Evolutionary conservation across 176 grass and related monocot genomes (phyloP), one percentile per base, ranked within the genome.

Genomic region (Neostapfia colusana): DNA sequence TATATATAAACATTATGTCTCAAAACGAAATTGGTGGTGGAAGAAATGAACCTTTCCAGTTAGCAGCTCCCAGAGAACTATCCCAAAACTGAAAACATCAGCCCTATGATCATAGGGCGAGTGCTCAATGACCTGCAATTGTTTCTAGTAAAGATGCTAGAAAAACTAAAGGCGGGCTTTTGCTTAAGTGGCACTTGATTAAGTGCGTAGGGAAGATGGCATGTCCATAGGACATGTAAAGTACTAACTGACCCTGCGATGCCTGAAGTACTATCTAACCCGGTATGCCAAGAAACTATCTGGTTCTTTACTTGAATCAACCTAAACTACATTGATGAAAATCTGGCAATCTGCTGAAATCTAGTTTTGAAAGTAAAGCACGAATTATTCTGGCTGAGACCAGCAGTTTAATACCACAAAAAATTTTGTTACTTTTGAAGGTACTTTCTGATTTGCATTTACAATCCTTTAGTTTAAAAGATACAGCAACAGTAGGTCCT

Each of bases 31-130:
- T 7, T 11, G 35, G 10, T 84, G 49, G 11, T 12, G 64, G 23
- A 12, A 39, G 20, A 37, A 75, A 63, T 79, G 13, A 85, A 96
- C 92, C 92, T 96, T 96, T 78, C 69, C 81, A 37, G 89, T 89
- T n/a, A 96, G 70, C 58, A 96, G 74, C 78, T 96, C 92, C 92
- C 92, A 96, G 21, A 96, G 65, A 71, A 96, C 86, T 87, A 96
- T 81, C 24, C 84, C 92, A 42, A 91, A 96, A 83, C 92, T 96
- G 77, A 96, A 96, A 46, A 96, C 92, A 83, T 96, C 92, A 12
- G 92, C 89, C 39, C 83, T 92, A 17, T 89, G 92, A 82, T 96
- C 89, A 14, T 96, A 96, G 0, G 83, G 80, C 14, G 67, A 87
- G 43, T 92, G 92, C 44, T 87, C 89, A 79, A 96, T 89, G 67